A percentile compares a stretch with the other conserved stretches of the same genome.
phyloP scores from a whole-genome alignment of 106 monocot species.

The Dendrobium officinale region DNA sequence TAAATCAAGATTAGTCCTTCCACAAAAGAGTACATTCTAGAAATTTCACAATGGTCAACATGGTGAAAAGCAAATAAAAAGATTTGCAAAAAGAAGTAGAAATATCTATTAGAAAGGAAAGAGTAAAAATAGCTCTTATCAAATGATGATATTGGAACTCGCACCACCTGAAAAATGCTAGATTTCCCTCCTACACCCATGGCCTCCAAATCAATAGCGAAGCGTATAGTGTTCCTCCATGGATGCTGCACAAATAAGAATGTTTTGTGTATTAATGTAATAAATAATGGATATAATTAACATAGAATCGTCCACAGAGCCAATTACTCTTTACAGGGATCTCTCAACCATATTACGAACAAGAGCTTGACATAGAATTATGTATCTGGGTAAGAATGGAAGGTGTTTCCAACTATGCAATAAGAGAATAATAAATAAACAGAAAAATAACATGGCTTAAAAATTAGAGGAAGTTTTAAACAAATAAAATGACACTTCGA shows the following conservation, averaged over 20 bases:
- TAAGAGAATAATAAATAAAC: not conserved
- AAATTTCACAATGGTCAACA: not conserved
- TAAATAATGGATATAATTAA: not conserved
- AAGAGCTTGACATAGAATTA: not conserved
- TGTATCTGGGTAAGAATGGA: not conserved
- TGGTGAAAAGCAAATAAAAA: not conserved
- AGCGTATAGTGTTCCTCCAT: slow-evolving; percentile 48
- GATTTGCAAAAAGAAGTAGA: not conserved
- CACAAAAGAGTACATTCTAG: not conserved
- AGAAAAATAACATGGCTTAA: not conserved
- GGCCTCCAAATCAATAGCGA: slow-evolving; percentile 69
- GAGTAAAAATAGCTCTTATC: not conserved
- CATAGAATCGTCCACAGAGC: not conserved
- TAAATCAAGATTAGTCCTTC: not conserved
- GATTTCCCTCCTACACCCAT: slow-evolving; percentile 75
- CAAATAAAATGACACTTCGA: not conserved
- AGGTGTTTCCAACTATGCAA: not conserved
- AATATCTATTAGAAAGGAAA: not conserved
- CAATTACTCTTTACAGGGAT: not conserved
- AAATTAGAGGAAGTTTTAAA: not conserved
- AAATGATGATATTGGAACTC: not conserved
- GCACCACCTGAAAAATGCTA: slow-evolving; percentile 51
- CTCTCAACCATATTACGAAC: not conserved
- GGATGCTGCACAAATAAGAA: slow-evolving; percentile 47
- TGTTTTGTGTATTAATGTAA: not conserved